These are phyloP conservation scores for Colletotrichum sansevieriae DNA, from an alignment of 2,329 filamentous ascomycete species.

Conservation along the genomic window DNA sequence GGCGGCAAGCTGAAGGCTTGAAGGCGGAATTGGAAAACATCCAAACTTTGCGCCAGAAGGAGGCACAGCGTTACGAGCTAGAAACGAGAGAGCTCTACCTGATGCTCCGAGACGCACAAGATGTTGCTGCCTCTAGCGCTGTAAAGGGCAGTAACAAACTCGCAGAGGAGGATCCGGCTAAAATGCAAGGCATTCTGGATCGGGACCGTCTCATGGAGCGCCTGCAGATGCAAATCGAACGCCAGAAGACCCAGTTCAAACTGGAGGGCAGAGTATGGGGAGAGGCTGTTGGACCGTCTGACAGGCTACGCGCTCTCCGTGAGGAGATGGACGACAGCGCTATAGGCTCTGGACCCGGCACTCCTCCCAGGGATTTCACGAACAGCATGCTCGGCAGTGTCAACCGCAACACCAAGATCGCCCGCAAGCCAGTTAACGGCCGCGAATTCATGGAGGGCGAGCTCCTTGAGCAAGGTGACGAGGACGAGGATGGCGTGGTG, in stretches of 20 bases:
- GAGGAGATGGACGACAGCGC: slow-evolving; percentile 88
- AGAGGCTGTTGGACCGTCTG: slow-evolving; percentile 85
- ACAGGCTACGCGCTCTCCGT: slow-evolving; percentile 89
- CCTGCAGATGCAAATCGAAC: slow-evolving; percentile 93
- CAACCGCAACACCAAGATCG: slow-evolving; percentile 69
- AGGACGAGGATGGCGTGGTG: slow-evolving; percentile 70
- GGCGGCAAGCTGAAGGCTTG: slow-evolving; percentile 85
- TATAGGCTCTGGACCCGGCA: slow-evolving; percentile 61
- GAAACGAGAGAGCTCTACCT: slow-evolving; percentile 97
- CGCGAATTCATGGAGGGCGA: slow-evolving; percentile 60
- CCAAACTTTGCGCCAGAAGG: slow-evolving; percentile 87
- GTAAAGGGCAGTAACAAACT: slow-evolving; percentile 66
- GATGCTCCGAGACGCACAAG: slow-evolving; percentile 97
- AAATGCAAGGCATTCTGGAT: slow-evolving; percentile 93
- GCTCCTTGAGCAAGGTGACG: slow-evolving; percentile 58
- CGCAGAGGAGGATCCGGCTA: slow-evolving; percentile 75
- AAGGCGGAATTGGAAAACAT: slow-evolving; percentile 91
- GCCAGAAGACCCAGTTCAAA: slow-evolving; percentile 98
- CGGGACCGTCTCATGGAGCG: slow-evolving; percentile 93
- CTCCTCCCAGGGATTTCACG: slow-evolving; percentile 73
- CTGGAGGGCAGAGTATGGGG: slow-evolving; percentile 94
- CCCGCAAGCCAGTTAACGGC: slow-evolving; percentile 65
- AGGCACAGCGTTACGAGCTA: slow-evolving; percentile 93
- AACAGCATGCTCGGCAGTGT: slow-evolving; percentile 82
- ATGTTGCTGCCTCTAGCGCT: slow-evolving; percentile 91